phyloP scores from a whole-genome alignment of 2,329 filamentous ascomycete species.

The Hymenoscyphus albidus region DNA sequence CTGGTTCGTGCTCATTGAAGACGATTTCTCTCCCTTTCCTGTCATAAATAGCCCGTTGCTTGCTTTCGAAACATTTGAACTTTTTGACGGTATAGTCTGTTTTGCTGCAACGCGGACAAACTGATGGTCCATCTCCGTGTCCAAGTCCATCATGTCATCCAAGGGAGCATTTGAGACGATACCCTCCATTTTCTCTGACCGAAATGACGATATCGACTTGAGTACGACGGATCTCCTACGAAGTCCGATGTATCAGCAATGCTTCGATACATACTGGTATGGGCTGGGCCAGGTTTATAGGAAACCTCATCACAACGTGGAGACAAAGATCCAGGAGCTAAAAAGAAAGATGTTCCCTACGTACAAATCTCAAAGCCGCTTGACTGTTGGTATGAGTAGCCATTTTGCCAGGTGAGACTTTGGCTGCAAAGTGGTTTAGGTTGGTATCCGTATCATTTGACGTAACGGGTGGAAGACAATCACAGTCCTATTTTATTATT shows the following conservation, averaged over 20 bases:
- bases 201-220: background rate
- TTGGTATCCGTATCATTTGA: too few species aligned
- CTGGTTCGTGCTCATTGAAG: background rate
- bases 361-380: background rate
- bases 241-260: background rate
- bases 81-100: background rate
- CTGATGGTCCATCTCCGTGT: background rate
- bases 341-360: background rate
- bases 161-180: background rate
- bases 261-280: background rate
- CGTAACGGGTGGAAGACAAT: too few species aligned
- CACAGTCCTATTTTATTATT: too few species aligned
- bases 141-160: background rate
- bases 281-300: background rate
- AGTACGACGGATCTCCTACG: background rate
- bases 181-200: background rate
- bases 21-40: background rate
- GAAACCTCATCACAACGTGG: background rate
- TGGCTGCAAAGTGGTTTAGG: too few species aligned
- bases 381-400: background rate
- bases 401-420: too few species aligned
- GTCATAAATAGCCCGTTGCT: background rate
- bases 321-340: background rate
- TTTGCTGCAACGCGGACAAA: background rate
- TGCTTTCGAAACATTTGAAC: background rate